These are phyloP conservation scores for Bombardia bombarda DNA, from an alignment of 495 filamentous ascomycete genomes.

Conservation along the genomic window DNA sequence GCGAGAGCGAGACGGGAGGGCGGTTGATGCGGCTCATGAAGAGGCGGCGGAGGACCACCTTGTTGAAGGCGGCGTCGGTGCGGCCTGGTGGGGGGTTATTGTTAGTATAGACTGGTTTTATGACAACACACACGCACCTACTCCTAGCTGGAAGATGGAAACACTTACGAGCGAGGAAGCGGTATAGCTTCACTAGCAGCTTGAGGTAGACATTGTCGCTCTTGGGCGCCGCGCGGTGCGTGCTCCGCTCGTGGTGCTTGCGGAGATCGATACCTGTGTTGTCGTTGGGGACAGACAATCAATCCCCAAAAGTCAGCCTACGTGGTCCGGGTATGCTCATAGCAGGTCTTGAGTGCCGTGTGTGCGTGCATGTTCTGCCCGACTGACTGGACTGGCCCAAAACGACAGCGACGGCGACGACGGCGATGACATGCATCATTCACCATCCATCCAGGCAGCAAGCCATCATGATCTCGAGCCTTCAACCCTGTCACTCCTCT, in stretches of 20 bases:
- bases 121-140: neutral
- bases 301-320: slow-evolving; percentile 41
- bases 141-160: neutral
- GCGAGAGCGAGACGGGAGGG: slow-evolving; percentile 86
- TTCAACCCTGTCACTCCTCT: no score
- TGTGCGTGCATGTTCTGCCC: slow-evolving; percentile 40
- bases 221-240: slow-evolving; percentile 90
- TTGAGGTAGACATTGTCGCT: slow-evolving; percentile 97
- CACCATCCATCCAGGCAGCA: no score
- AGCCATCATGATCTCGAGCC: no score
- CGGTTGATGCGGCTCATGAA: slow-evolving; percentile 97
- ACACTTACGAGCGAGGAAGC: slow-evolving; percentile 90
- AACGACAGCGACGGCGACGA: slow-evolving; percentile 1
- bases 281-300: slow-evolving; percentile 30
- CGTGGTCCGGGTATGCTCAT: slow-evolving; percentile 41
- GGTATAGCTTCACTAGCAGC: slow-evolving; percentile 97
- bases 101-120: slow-evolving; percentile 39
- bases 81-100: slow-evolving; percentile 57
- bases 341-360: slow-evolving; percentile 49
- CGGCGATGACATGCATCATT: slow-evolving; percentile 23
- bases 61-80: slow-evolving; percentile 95
- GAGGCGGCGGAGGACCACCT: slow-evolving; percentile 88
- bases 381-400: slow-evolving; percentile 11
- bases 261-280: slow-evolving; percentile 60
- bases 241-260: slow-evolving; percentile 78